Evolutionary conservation across 176 grass and related monocot genomes (phyloP), one percentile per base, ranked within the genome.

Genomic region (Avena eriantha): DNA sequence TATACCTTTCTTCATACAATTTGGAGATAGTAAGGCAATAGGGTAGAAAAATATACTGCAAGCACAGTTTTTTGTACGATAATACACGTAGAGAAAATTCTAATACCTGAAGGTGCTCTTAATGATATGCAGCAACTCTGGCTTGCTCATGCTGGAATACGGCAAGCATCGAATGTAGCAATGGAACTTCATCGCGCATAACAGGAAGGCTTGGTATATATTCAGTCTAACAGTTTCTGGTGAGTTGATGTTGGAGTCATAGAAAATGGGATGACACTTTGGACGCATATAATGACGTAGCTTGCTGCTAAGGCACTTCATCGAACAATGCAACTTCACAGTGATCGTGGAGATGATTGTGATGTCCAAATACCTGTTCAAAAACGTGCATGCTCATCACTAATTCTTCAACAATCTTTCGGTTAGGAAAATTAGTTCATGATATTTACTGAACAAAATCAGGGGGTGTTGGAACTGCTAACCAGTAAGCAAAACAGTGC

Each of bases 151-250:
- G 61, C 69, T 78, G 80, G 82, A 26, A 79, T 69, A 46, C 74
- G 79, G 10, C 61, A 93, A 85, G 82, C 77, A 80, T 67, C 50
- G 77, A 36, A 92, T n/a, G 61, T 92, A 98, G 69, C 91, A 93
- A 71, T 95, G 96, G 67, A 98, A 98, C 84, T 98, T 98, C 96
- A 98, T 98, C 55, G 96, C 96, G 7, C 93, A 93, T 70, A 98
- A 77, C 41, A 95, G 84, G 88, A 98, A 94, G 56, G 86, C 84
- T 69, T 98, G 96, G 78, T 98, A 95, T 33, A 86, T 58, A 88
- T 98, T 98, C 83, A 95, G 79, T 83, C 90, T 86, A 60, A 98
- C 79, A 15, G 87, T 92, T 46, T 86, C 50, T 12, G 90, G 88
- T 36, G 91, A 94, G 69, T 98, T 98, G 77, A 98, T 95, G 53